Evolutionary conservation across 495 filamentous ascomycete species (phyloP), one percentile per base, ranked within the genome.

Genomic region (Aspergillus kassunensis): DNA sequence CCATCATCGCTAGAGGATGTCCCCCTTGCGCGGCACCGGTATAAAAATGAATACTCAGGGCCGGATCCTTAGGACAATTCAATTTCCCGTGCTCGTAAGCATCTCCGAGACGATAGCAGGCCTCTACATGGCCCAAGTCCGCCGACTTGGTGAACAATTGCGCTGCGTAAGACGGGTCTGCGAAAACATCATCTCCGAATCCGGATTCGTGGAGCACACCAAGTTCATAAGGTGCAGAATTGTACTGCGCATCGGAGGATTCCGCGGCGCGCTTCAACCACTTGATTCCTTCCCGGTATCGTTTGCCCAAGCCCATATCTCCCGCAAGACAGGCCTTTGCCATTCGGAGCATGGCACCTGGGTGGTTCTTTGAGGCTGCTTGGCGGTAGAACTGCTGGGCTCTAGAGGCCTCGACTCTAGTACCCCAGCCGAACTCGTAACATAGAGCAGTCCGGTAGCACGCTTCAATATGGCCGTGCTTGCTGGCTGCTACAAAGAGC

Each of bases 401-500:
- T 70, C 96, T 95, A 30, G 84, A 79, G 34, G 84, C 84, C 61
- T 97, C 92, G 52, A 88, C 89, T 29, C 89, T 81, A 51, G 85
- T 91, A 18, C 93, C 93, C 93, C 95, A 97, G 54, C 91, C 95
- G 70, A 96, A 97, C 63, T 99, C 93, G 70, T 96, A 97, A 74
- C 92, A 97, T 30, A 99, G 73, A 4, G 87, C 93, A 40, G 92
- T 86, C 45, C 93, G 87, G 70, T 96, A 99, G 35, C 85, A 92
- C 23, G 95, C 91, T 71, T 99, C 93, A 24, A 95, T 88, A 64
- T 99, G 93, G 25, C 93, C 95, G 67, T 97, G 95, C 72, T 97
- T 99, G 65, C 88, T 90, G 11, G 95, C 95, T 1, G 92, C 81
- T 27, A 96, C 75, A 64, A 99, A 99, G 6, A 97, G 82, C 0